Evolutionary conservation across 805 yeast species (phyloP).

Genomic region (Saccharomycopsis javanensis): DNA sequence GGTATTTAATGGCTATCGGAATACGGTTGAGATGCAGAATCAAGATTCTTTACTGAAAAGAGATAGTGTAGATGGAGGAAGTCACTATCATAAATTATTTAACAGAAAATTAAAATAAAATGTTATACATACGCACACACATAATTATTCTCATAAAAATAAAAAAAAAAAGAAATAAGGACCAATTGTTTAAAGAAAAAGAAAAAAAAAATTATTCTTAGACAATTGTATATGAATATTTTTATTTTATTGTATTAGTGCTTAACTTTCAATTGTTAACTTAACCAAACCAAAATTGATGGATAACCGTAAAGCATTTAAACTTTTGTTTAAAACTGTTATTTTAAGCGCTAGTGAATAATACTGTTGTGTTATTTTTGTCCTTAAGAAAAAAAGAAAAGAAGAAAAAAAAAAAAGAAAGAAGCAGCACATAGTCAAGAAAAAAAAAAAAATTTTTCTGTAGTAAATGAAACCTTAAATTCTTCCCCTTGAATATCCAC

Average conservation of each 20-base stretch:
- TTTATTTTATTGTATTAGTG: no score
- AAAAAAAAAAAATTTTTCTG: background rate
- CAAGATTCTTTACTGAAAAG: conserved; percentile 2
- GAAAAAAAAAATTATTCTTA: background rate
- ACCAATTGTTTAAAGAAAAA: background rate
- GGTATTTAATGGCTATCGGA: background rate
- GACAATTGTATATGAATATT: background rate
- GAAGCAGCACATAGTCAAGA: background rate
- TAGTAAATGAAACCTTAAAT: background rate
- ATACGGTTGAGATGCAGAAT: conserved; percentile 3
- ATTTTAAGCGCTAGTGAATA: background rate
- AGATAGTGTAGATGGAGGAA: background rate
- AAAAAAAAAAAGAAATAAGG: background rate
- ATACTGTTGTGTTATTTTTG: no score
- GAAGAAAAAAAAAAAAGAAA: background rate
- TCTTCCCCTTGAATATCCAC: background rate
- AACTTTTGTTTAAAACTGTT: background rate
- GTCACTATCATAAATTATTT: no score
- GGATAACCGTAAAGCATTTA: background rate
- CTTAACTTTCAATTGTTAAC: background rate
- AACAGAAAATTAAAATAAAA: background rate
- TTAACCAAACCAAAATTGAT: background rate
- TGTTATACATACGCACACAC: no score
- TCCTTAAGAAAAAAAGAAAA: no score
- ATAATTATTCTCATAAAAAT: background rate